Base-by-base conservation (phyloP, 805 yeast species). In the Priceomyces castillae region DNA sequence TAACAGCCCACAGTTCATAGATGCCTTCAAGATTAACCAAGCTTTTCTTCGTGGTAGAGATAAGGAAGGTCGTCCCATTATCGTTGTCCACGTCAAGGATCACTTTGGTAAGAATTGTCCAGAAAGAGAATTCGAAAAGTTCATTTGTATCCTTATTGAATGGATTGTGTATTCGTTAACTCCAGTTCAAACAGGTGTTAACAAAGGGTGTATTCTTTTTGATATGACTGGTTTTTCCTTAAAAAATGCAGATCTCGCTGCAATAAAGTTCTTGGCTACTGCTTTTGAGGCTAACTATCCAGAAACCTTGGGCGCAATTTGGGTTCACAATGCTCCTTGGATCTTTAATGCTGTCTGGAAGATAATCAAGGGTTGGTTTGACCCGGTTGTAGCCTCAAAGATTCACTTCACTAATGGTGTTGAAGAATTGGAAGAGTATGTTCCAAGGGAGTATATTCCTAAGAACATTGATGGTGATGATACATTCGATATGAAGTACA, bases 251-350 rank as follows among this genome's bases (percentile, higher is more conserved):
- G 98, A 90, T 66, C 86, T 88, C 57, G 75, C 78, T 2, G 90
- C 96, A 2, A 90, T 92, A 42, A 88, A 87, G 65, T 90, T 86
- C 64, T 77, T 92, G 67, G 81, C 88, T 46, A 74, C 79, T 40
- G 82, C 89, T 47, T 89, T 92, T 63, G 97, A 90, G 70, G 92
- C 94, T 0, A 95, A 90, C 60, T 92, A 90, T 61, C 98, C 98
- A 1, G 97, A 92, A 63, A 83, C 88, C 30, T 73, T 90, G 46
- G 96, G 96, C 10, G 78, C 78, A 41, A 67, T 92, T 42, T 76
- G 88, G 54, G 84, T 90, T 46, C 96, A 90, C 67, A 85, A 85
- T 52, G 97, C 97, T 0, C 98, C 98, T 11, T 89, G 97, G 97
- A 78, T 92, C 40, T 92, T 92, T 70, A 79, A 84, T 46, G 90